Evolutionary conservation across 1,284 basidiomycete species (phyloP), one percentile per base, ranked within the genome.

Genomic region (Schizopora paradoxa): DNA sequence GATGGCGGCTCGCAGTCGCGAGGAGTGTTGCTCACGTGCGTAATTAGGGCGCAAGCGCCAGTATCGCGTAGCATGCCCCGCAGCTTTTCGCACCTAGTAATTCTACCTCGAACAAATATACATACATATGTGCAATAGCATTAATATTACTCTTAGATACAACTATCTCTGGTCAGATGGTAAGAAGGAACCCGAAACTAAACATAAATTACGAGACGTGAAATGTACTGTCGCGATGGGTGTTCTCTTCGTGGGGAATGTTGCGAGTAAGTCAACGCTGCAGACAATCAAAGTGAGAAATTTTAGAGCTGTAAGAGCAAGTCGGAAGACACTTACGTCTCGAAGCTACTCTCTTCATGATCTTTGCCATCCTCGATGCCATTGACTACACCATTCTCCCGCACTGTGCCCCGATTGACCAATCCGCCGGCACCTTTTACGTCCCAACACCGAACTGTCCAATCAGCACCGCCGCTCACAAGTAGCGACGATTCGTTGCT

Each of bases 391-490:
- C 76, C 80, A 59, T 77, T 79, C 56, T 81, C 79, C 36, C 70
- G 68, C 32, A 68, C 51, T 64, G 82, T 78, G 19, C 55, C 62
- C 41, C 45, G 51, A 27, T 29, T 26, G 5, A 69, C 71, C 16
- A 70, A 61, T 0, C 88, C 89, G 11, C 91, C 92, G 1, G 88
- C 68, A 28, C 77, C 68, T 61, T 90, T 89, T 22, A 97, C 86
- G 63, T 99, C 96, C 96, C 96, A 99, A 51, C 91, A 93, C 19
- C 92, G 75, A 8, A 98, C 93, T 1, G 92, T 96, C 76, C 90
- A 92, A 63, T 99, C 96, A 18, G 91, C 82, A 22, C 85, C 77
- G 4, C 92, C 91, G 46, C 88, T 91, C 2, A 97, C 87, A 23
- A 99, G 78, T 48, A 98, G 65, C 1, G 82, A 83, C 0, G 92